A percentile compares a stretch with the other conserved stretches of the same genome.
These are phyloP conservation scores for Cutaneotrichosporon dermatis DNA, from an alignment of 1,284 basidiomycete genomes.

Conservation along the genomic window DNA sequence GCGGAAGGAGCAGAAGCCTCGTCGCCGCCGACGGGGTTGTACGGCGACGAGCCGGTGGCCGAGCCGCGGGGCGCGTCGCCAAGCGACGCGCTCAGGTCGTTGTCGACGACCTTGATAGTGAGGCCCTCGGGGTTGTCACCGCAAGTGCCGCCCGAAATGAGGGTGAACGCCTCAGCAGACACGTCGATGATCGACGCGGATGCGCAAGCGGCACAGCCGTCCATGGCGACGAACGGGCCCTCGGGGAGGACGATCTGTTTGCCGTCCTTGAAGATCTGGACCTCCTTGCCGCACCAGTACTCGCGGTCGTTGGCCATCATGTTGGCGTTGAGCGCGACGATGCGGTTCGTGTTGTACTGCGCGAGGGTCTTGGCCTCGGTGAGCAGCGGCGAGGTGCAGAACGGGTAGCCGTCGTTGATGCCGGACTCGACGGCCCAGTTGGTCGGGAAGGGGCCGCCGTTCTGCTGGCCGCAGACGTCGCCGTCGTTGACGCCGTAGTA, in stretches of 20 bases:
- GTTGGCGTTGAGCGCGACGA: conserved; percentile 23
- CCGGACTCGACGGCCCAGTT: conserved; percentile 18
- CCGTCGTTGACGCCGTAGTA: conserved; percentile 20
- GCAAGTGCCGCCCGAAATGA: conserved; percentile 15
- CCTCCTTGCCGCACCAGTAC: conserved; percentile 28
- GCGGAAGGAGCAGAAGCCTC: neutral
- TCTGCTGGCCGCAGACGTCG: conserved; percentile 13
- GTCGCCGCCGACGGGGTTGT: neutral
- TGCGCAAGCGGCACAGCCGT: conserved; percentile 31
- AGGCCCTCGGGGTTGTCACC: conserved; percentile 33
- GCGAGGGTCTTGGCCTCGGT: conserved; percentile 10
- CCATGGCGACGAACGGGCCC: conserved; percentile 35
- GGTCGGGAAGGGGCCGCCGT: conserved; percentile 18
- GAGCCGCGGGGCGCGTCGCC: neutral
- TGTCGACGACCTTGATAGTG: conserved; percentile 30
- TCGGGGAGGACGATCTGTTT: conserved; percentile 28
- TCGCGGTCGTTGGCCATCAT: conserved; percentile 14
- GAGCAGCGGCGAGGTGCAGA: conserved; percentile 10
- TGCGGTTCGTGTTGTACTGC: conserved; percentile 13
- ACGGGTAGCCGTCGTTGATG: conserved; percentile 17
- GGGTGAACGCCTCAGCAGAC: conserved; percentile 24
- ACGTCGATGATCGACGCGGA: conserved; percentile 28
- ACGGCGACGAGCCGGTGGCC: neutral
- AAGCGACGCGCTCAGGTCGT: conserved; percentile 4
- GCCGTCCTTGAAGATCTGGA: conserved; percentile 31